Conservation (phyloP, 495 filamentous ascomycete genomes). For the Penicillium macrosclerotiorum region DNA sequence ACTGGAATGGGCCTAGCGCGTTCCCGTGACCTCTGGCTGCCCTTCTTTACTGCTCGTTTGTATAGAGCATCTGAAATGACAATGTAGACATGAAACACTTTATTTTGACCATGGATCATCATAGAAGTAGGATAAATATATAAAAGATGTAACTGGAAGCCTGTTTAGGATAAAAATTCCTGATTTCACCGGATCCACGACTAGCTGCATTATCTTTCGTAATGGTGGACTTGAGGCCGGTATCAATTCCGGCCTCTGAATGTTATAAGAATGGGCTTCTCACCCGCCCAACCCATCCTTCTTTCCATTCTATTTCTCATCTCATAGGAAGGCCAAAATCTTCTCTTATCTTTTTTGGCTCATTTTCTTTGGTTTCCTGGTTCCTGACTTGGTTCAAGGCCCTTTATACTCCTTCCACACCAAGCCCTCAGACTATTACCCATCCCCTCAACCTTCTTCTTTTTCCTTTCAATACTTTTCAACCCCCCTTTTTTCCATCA, state of each 20-base stretch:
- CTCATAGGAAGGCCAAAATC: constrained; percentile 4
- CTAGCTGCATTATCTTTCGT: constrained; percentile 34
- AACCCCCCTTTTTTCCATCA: constrained; percentile 16
- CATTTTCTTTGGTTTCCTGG: constrained; percentile 16
- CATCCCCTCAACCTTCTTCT: neutral
- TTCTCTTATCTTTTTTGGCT: constrained; percentile 10
- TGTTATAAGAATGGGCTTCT: constrained; percentile 51
- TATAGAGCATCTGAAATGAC: constrained; percentile 29
- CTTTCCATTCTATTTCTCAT: constrained; percentile 18
- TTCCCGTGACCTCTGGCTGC: constrained; percentile 30
- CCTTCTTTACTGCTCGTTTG: constrained; percentile 27
- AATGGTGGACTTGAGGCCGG: constrained; percentile 21
- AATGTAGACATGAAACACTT: constrained; percentile 7
- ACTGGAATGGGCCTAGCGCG: constrained; percentile 32
- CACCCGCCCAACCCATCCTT: constrained; percentile 26
- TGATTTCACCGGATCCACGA: constrained; percentile 25
- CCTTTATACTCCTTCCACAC: constrained; percentile 34
- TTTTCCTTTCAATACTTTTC: neutral
- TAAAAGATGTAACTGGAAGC: too few species aligned
- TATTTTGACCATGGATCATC: neutral
- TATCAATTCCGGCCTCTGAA: constrained; percentile 55
- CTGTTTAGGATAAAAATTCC: constrained; percentile 1
- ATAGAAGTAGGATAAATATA: neutral
- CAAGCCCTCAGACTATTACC: too few species aligned
- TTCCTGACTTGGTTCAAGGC: constrained; percentile 35